These are phyloP conservation scores for Mycogone perniciosa DNA, from an alignment of 2,329 filamentous ascomycete genomes.

Conservation along the genomic window DNA sequence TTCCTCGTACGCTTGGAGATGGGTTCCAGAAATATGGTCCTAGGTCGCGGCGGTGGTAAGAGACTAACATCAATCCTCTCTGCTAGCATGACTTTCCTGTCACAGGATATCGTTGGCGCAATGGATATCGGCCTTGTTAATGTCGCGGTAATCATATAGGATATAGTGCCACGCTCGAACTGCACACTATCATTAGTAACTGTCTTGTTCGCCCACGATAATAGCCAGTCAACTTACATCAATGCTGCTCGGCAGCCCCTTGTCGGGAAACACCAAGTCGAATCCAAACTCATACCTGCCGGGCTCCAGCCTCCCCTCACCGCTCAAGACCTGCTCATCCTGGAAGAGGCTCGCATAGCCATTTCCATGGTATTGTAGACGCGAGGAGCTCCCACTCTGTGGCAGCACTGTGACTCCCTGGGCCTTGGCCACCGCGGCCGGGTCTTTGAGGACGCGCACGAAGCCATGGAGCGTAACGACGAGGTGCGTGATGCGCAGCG, in stretches of 20 bases:
- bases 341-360: conserved; percentile 76
- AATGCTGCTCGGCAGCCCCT: conserved; percentile 80
- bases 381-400: conserved; percentile 31
- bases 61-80: conserved; percentile 81
- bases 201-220: not conserved
- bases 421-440: conserved; percentile 49
- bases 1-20: conserved; percentile 64
- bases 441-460: conserved; percentile 71
- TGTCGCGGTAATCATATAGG: conserved; percentile 85
- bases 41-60: conserved; percentile 66
- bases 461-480: conserved; percentile 73
- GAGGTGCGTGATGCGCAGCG: conserved; percentile 71
- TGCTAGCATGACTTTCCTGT: conserved; percentile 70
- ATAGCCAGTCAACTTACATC: conserved; percentile 58
- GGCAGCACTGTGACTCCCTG: conserved; percentile 38
- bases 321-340: conserved; percentile 73
- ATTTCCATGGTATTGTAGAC: conserved; percentile 61
- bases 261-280: conserved; percentile 62
- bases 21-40: conserved; percentile 81
- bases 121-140: conserved; percentile 85
- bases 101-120: conserved; percentile 69
- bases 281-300: conserved; percentile 77
- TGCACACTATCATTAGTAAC: conserved; percentile 33
- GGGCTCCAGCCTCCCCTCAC: conserved; percentile 67
- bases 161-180: conserved; percentile 93